Base-by-base conservation (phyloP, 129 eudicot genomes). In the Helianthus tuberosus region DNA sequence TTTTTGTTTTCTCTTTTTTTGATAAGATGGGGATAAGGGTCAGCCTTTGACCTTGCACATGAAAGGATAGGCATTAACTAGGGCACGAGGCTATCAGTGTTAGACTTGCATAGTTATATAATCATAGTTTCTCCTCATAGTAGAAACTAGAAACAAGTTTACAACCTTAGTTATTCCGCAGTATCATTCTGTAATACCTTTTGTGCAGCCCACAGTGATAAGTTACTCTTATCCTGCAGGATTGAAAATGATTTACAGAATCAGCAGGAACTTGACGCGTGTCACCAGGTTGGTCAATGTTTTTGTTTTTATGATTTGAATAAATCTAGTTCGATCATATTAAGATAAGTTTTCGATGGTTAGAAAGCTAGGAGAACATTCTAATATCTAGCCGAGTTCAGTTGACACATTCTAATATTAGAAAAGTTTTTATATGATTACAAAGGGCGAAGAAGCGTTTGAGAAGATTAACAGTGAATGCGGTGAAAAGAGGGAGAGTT, bases 281-380 rank as follows among this genome's bases (percentile, higher is more conserved):
- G 87, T 70, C 38, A 60, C 64, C 71, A 91, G 90, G 96, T 86
- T 82, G n/a, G 90, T 68, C 71, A 68, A 63, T 71, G 46, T 36
- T 52, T 20, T 61, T 61, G 64, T 69, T 11, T 49, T 51, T 16
- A 20, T 54, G 36, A 53, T 66, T 66, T 29, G 36, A n/a, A 64
- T 51, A 64, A 3, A 8, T 74, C 3, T 63, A 48, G 17, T 50
- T 12, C 9, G 36, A 39, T 65, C 29, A 62, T 16, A 69, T 69
- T 32, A 8, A 11, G 23, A 10, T 10, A n/a, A 64, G 47, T 43
- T 43, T 43, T 43, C 47, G 8, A 43, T 43, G 47, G 10, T 6
- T 32, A 32, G 36, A 32, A 32, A 32, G 36, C 36, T 1, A 32
- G 36, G 36, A 32, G 36, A 32, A 32, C 4, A 3, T 32, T 32